Evolutionary conservation across 2,329 filamentous ascomycete genomes (phyloP).

Genomic region (Cyphellophora europaea): DNA sequence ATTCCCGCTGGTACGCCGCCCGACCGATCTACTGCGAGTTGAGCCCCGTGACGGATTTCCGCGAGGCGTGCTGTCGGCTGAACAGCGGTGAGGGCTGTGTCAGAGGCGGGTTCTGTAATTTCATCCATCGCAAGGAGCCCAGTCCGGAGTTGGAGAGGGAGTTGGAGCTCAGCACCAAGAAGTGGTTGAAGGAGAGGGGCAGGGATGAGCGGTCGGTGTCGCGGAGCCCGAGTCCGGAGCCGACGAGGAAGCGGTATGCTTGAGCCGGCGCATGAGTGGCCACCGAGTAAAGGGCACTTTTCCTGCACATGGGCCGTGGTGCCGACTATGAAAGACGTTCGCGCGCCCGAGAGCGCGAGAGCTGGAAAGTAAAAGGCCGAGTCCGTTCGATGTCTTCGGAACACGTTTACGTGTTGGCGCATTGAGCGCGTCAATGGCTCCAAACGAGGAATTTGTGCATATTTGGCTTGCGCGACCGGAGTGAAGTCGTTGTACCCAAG

Average conservation of each 20-base stretch:
- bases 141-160: slow-evolving; percentile 80
- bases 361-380: no score
- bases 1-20: slow-evolving; percentile 92
- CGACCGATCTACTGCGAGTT: slow-evolving; percentile 97
- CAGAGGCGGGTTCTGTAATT: slow-evolving; percentile 95
- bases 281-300: no score
- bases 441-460: no score
- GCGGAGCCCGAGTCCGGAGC: slow-evolving; percentile 79
- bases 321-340: no score
- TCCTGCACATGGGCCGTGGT: no score
- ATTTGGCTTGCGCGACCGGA: no score
- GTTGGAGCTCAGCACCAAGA: slow-evolving; percentile 80
- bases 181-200: slow-evolving; percentile 82
- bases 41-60: slow-evolving; percentile 92
- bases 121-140: slow-evolving; percentile 97
- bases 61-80: slow-evolving; percentile 90
- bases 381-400: no score
- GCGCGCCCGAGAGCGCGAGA: no score
- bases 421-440: no score
- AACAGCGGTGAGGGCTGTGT: slow-evolving; percentile 95
- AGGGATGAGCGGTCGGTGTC: slow-evolving; percentile 73
- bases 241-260: slow-evolving; percentile 62
- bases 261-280: slow-evolving; percentile 30
- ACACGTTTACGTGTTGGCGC: no score
- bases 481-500: no score